phyloP scores from a whole-genome alignment of 1,284 basidiomycete genomes.

The Apiotrichum laibachii region DNA sequence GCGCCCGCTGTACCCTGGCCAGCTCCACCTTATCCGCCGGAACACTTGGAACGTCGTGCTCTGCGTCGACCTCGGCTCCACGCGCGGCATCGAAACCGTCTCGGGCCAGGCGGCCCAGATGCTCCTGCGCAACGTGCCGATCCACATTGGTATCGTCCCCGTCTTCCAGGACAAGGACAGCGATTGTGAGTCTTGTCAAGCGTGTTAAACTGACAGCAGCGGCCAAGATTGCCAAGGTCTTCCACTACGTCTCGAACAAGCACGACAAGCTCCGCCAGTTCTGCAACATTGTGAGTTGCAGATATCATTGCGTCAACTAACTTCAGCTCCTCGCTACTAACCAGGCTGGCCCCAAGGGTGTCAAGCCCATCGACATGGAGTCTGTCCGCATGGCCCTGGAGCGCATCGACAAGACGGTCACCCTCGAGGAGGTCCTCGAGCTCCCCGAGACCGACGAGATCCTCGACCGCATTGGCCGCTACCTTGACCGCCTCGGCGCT shows the following conservation, averaged over 20 bases:
- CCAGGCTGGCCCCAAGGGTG: neutral
- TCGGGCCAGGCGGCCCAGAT: conserved; percentile 55
- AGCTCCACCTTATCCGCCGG: conserved; percentile 65
- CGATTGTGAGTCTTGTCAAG: conserved; percentile 26
- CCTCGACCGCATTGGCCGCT: conserved; percentile 25
- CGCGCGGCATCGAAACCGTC: conserved; percentile 62
- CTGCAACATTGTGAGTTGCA: conserved; percentile 45
- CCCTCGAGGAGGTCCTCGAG: conserved; percentile 51
- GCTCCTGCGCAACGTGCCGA: conserved; percentile 62
- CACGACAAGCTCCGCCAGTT: conserved; percentile 67
- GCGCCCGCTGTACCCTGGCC: conserved; percentile 58
- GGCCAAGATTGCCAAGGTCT: conserved; percentile 66
- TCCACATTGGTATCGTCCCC: conserved; percentile 81
- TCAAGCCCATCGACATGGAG: conserved; percentile 23
- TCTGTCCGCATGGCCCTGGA: conserved; percentile 35
- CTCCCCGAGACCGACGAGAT: conserved; percentile 37
- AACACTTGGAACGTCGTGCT: conserved; percentile 81
- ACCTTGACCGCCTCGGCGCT: conserved; percentile 37
- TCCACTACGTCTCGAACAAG: conserved; percentile 65
- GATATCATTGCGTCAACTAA: neutral
- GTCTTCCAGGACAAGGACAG: conserved; percentile 53
- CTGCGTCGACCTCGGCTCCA: conserved; percentile 70
- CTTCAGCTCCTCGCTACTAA: neutral
- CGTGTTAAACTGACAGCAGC: conserved; percentile 51
- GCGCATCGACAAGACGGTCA: conserved; percentile 16